These are phyloP conservation scores for Filosporella fistucella DNA, from an alignment of 495 filamentous ascomycete genomes.

Conservation along the genomic window DNA sequence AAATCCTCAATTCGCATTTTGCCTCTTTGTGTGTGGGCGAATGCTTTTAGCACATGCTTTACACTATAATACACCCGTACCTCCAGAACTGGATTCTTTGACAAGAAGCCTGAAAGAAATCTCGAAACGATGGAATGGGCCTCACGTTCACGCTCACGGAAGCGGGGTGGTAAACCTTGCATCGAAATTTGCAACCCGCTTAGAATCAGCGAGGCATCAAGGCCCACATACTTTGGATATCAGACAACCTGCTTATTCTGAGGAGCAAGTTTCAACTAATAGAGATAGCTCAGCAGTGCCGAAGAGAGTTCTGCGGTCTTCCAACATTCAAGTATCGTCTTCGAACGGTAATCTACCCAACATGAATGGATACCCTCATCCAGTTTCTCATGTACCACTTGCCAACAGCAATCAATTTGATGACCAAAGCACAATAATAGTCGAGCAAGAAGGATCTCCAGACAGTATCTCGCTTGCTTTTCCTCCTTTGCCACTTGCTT, in stretches of 20 bases:
- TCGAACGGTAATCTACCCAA: not conserved
- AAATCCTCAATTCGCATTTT: slow-evolving; percentile 36
- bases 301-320: not conserved
- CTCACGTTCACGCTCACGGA: not conserved
- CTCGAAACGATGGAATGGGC: slow-evolving; percentile 29
- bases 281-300: not conserved
- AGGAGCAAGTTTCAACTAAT: slow-evolving; percentile 9
- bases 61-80: slow-evolving; percentile 23
- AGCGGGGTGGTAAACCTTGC: slow-evolving; percentile 26
- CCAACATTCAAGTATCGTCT: not conserved
- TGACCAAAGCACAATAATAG: not conserved
- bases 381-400: not conserved
- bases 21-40: slow-evolving; percentile 33
- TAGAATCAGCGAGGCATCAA: slow-evolving; percentile 26
- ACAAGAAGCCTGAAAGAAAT: slow-evolving; percentile 29
- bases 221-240: slow-evolving; percentile 26
- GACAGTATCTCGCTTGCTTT: slow-evolving; percentile 30
- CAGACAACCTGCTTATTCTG: slow-evolving; percentile 32
- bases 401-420: not conserved
- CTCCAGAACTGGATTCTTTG: slow-evolving; percentile 23
- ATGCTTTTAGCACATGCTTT: slow-evolving; percentile 30
- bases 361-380: not conserved
- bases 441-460: slow-evolving; percentile 12
- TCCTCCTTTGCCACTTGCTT: slow-evolving; percentile 30
- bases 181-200: slow-evolving; percentile 29